A percentile compares a stretch with the other conserved stretches of the same genome.
Conservation (phyloP, 2,329 filamentous ascomycete genomes). For the Aspergillus unguis region DNA sequence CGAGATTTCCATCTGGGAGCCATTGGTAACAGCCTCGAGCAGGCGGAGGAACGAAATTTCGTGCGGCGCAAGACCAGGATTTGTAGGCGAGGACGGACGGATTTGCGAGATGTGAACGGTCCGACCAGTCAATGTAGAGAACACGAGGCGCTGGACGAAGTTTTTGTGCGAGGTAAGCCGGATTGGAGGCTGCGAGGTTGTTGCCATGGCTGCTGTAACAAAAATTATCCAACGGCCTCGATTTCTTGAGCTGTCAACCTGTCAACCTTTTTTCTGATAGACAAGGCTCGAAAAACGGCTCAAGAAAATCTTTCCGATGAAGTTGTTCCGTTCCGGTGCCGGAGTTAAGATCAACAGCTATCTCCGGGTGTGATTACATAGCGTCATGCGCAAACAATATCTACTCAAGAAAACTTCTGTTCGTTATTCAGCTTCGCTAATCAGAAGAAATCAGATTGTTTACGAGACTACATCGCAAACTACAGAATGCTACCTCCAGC, state of each 20-base stretch:
- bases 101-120: constrained; percentile 92
- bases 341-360: constrained; percentile 27
- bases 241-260: neutral
- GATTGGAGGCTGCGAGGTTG: constrained; percentile 52
- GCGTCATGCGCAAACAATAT: no score
- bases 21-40: constrained; percentile 92
- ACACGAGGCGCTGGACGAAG: constrained; percentile 77
- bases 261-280: neutral
- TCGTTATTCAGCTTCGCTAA: no score
- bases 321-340: constrained; percentile 28
- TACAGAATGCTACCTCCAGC: constrained; percentile 36
- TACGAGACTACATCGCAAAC: neutral
- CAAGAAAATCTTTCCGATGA: constrained; percentile 33
- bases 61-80: constrained; percentile 83
- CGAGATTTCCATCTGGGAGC: constrained; percentile 89
- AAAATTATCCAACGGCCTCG: constrained; percentile 6
- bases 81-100: constrained; percentile 77
- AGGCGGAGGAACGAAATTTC: constrained; percentile 95
- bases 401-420: no score
- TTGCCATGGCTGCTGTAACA: constrained; percentile 30
- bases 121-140: constrained; percentile 86
- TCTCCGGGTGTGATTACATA: constrained; percentile 19
- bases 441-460: no score
- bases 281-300: constrained; percentile 17
- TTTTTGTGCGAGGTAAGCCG: constrained; percentile 81